Evolutionary conservation across 768 basidiomycete species (phyloP), one percentile per base, ranked within the genome.

Genomic region (Floccularia luteovirens): DNA sequence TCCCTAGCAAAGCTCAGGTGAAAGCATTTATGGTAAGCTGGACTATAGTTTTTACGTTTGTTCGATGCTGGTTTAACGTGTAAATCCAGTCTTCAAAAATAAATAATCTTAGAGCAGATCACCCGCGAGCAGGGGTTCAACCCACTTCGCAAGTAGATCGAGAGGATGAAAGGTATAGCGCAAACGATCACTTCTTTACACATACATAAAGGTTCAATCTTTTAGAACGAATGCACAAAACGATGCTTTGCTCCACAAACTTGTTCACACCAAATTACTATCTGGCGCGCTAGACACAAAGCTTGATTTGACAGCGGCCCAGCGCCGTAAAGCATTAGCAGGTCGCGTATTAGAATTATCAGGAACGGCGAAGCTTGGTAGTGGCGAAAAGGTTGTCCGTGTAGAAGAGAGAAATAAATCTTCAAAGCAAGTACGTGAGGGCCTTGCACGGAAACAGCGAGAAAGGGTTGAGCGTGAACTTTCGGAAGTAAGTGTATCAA

Each of bases 191-290:
- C 13, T 3, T 31, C 13, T 6, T 11, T 21, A 30, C 16, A 31
- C 23, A 28, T 44, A 20, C 20, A n/a, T 35, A 11, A 20, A 34
- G 36, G n/a, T 37, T 11, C 27, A 44, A 36, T n/a, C 11, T 51
- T 16, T 31, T 31, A 91, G 90, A 36, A 75, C 82, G 14, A 85
- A 87, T 55, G 60, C 66, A 7, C 78, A 84, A 47, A 90, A 91
- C 39, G 89, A 91, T 53, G 80, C 78, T 1, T 57, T 83, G 19
- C 70, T 91, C 11, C 86, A 90, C 55, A 79, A 76, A 38, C 65
- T 91, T 4, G 72, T 91, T 12, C 89, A 91, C 54, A 90, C 88
- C 0, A 72, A 81, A 46, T 62, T 91, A 3, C 64, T 91, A 4
- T 83, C 89, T 6, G 86, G 83, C 7, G 86, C 84, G 4, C 57